Conservation (phyloP, 306 rosid species). For the Begonia masoniana region DNA sequence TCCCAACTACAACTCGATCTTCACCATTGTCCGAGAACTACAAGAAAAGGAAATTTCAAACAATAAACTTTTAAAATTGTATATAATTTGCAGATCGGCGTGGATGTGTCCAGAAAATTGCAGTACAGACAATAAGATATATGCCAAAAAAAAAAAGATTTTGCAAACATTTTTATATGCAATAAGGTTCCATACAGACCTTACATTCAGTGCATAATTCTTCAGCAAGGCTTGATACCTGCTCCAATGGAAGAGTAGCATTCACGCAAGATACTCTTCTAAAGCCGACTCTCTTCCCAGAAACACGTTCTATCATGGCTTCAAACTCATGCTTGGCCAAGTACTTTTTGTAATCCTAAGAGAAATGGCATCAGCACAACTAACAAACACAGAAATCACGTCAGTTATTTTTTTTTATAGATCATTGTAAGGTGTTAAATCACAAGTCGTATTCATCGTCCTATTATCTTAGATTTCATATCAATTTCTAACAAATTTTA, state of each 20-base stretch:
- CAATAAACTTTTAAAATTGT: slow-evolving; percentile 5
- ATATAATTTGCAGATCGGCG: not conserved
- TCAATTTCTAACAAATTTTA: not conserved
- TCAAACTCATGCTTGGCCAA: slow-evolving; percentile 82
- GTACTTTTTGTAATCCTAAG: slow-evolving; percentile 76
- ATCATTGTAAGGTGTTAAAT: not conserved
- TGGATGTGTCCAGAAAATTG: no score
- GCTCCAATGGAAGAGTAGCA: slow-evolving; percentile 54
- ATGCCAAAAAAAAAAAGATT: not conserved
- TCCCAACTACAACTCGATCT: slow-evolving; percentile 62
- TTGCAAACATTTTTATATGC: not conserved
- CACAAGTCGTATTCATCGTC: not conserved
- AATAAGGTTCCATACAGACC: slow-evolving; percentile 49
- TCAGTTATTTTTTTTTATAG: not conserved
- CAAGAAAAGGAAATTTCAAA: slow-evolving; percentile 10
- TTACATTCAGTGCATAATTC: slow-evolving; percentile 76
- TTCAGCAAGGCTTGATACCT: slow-evolving; percentile 25
- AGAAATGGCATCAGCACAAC: slow-evolving; percentile 30
- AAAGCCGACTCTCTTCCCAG: slow-evolving; percentile 54
- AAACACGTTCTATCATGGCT: slow-evolving; percentile 70
- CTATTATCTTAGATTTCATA: not conserved
- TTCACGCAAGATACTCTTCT: slow-evolving; percentile 75
- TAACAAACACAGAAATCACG: not conserved
- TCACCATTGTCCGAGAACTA: slow-evolving; percentile 62
- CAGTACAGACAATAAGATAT: not conserved